Base-by-base conservation (phyloP, 345 rosid species). In the Sonneratia alba region DNA sequence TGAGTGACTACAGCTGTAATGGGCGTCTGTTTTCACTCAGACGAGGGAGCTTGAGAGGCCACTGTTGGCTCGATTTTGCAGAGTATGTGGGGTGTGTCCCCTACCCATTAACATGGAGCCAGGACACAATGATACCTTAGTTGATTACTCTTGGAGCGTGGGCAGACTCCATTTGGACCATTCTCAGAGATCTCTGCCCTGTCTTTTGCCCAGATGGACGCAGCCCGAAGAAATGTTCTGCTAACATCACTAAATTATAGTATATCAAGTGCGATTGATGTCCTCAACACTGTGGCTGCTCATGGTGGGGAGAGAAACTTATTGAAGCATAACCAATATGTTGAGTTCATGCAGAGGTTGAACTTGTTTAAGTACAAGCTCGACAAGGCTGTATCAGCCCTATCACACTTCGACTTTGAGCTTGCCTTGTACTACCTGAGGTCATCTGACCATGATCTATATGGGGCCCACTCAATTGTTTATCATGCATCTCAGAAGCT, bases 41-140 rank as follows among this genome's bases (percentile, higher is more conserved):
- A 85, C 94, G 0, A 85, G 97, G 81, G 92, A 92, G 59, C 86
- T 95, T 19, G 96, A 89, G 73, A 85, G 97, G 71, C 89, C 99
- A 0, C 77, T 95, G 32, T 92, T 11, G 98, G 99, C 77, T 95
- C 97, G 0, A 87, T 95, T 70, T 83, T 95, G 12, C 99, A 95
- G 82, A 95, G 99, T 42, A 92, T 95, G 97, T 95, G 99, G 99
- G 99, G 99, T 69, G 96, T 92, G 32, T 87, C 99, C 1, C 91
- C 99, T 0, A 95, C 98, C 36, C 99, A 95, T 81, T 92, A 79
- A 78, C 75, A 6, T 95, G 99, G 99, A 95, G 98, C 70, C 82
- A 97, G 3, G 83, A 38, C 98, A 89, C 76, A 92, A 95, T 77
- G 74, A 79, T 43, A 95, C 97, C 43, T 68, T 89, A 75, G 91